phyloP scores from a whole-genome alignment of 1,139 yeast species.

The Lodderomyces orthopsilosis region DNA sequence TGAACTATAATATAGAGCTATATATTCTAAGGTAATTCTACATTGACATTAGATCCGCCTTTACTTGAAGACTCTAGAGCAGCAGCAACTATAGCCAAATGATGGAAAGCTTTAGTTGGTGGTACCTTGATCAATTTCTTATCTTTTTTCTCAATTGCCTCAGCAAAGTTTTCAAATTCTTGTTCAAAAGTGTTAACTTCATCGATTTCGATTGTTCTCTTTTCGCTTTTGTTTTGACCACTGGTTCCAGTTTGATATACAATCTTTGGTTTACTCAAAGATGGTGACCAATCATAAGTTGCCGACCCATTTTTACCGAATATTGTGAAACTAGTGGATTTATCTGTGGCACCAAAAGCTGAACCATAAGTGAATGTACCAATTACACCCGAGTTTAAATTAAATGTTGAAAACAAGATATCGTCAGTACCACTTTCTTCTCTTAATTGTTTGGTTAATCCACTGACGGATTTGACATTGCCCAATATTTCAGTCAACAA shows the following conservation, averaged over 20 bases:
- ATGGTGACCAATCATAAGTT: constrained; percentile 59
- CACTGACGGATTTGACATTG: constrained; percentile 63
- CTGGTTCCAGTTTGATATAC: constrained; percentile 48
- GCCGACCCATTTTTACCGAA: constrained; percentile 79
- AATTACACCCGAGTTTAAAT: constrained; percentile 60
- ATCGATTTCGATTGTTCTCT: constrained; percentile 50
- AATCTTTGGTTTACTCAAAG: constrained; percentile 44
- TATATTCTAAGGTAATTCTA: constrained; percentile 26
- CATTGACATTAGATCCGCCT: constrained; percentile 57
- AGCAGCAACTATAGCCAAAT: constrained; percentile 85
- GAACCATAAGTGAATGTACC: constrained; percentile 92
- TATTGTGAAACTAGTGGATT: constrained; percentile 62
- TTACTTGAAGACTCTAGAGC: constrained; percentile 67
- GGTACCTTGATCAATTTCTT: constrained; percentile 55
- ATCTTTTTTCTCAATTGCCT: constrained; percentile 65
- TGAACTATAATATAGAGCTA: constrained; percentile 9
- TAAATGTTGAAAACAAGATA: constrained; percentile 66
- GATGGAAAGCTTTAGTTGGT: constrained; percentile 84
- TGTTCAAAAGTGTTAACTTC: constrained; percentile 51
- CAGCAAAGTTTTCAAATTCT: constrained; percentile 74
- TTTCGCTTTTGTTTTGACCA: constrained; percentile 40
- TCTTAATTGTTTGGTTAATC: constrained; percentile 71
- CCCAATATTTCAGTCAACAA: constrained; percentile 82
- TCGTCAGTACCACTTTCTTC: constrained; percentile 79
- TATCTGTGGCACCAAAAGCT: constrained; percentile 82